phyloP scores from a whole-genome alignment of 2,329 filamentous ascomycete species.

The Didymella pomorum region DNA sequence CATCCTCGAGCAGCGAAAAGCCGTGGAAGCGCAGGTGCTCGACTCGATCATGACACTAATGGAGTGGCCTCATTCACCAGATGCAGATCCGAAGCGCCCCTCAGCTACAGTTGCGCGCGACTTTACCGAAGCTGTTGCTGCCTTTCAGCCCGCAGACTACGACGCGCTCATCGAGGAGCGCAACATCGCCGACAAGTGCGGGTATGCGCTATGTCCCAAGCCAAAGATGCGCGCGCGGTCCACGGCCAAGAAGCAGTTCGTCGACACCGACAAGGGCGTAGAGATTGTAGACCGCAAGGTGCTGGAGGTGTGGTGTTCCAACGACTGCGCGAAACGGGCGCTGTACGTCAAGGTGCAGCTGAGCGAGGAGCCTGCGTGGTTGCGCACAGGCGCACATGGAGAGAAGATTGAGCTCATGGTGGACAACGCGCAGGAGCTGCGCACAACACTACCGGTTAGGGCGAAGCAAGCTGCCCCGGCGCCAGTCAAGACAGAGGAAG shows the following conservation, averaged over 20 bases:
- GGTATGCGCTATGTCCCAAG: conserved; percentile 79
- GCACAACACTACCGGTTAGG: conserved; percentile 39
- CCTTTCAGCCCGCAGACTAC: conserved; percentile 88
- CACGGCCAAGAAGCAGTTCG: conserved; percentile 65
- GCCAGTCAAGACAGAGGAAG: conserved; percentile 33
- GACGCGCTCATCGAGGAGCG: conserved; percentile 89
- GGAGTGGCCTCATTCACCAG: conserved; percentile 64
- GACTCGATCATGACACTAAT: conserved; percentile 75
- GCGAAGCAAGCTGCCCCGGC: conserved; percentile 28
- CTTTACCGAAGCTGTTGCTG: conserved; percentile 72
- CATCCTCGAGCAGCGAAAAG: conserved; percentile 82
- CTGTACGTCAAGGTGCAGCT: conserved; percentile 91
- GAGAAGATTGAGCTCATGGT: conserved; percentile 53
- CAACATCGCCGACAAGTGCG: conserved; percentile 82
- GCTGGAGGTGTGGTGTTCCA: conserved; percentile 86
- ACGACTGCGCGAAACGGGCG: conserved; percentile 78
- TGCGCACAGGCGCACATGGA: conserved; percentile 65
- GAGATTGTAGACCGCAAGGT: conserved; percentile 74
- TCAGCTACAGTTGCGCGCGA: conserved; percentile 65
- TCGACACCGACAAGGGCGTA: conserved; percentile 65
- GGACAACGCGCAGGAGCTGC: conserved; percentile 43
- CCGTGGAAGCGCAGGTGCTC: conserved; percentile 77
- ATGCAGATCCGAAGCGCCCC: conserved; percentile 61
- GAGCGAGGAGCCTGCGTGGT: conserved; percentile 84
- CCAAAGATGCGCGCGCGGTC: conserved; percentile 66